phyloP scores from a whole-genome alignment of 805 yeast species.

The Sungouiella blattae region DNA sequence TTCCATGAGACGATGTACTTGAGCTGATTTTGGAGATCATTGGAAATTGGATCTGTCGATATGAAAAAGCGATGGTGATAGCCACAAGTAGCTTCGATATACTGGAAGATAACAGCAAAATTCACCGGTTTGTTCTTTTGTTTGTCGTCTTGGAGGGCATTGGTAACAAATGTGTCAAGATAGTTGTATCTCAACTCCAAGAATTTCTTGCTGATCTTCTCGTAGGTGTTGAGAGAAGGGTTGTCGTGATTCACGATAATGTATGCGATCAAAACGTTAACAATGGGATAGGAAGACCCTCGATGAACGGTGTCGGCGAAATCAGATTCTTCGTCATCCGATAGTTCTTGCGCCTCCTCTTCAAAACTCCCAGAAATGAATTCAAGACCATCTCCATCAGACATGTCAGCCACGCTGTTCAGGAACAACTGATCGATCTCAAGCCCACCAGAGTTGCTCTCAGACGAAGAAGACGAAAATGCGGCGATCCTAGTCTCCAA shows the following conservation, averaged over 20 bases:
- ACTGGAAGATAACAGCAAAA: conserved; percentile 28
- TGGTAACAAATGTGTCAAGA: conserved; percentile 8
- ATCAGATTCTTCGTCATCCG: conserved; percentile 9
- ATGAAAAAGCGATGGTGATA: conserved; percentile 23
- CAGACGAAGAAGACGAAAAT: conserved; percentile 13
- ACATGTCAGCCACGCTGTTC: neutral
- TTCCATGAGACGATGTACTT: conserved; percentile 22
- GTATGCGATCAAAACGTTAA: conserved; percentile 31
- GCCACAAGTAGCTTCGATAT: conserved; percentile 31
- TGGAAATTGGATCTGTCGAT: conserved; percentile 1
- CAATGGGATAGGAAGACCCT: conserved; percentile 21
- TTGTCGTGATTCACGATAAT: conserved; percentile 22
- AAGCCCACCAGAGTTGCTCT: neutral
- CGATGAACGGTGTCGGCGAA: conserved; percentile 1
- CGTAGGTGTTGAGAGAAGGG: conserved; percentile 13
- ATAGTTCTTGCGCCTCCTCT: conserved; percentile 7
- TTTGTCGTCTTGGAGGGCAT: neutral
- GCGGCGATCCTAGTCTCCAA: conserved; percentile 25
- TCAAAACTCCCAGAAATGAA: conserved; percentile 12
- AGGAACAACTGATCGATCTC: neutral
- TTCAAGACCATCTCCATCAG: conserved; percentile 16
- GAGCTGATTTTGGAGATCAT: conserved; percentile 13
- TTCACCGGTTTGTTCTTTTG: conserved; percentile 11
- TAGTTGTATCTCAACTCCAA: conserved; percentile 21
- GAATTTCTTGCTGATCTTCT: conserved; percentile 20